phyloP scores from a whole-genome alignment of 352 stramenopile genomes.

The Globisporangium nunn region DNA sequence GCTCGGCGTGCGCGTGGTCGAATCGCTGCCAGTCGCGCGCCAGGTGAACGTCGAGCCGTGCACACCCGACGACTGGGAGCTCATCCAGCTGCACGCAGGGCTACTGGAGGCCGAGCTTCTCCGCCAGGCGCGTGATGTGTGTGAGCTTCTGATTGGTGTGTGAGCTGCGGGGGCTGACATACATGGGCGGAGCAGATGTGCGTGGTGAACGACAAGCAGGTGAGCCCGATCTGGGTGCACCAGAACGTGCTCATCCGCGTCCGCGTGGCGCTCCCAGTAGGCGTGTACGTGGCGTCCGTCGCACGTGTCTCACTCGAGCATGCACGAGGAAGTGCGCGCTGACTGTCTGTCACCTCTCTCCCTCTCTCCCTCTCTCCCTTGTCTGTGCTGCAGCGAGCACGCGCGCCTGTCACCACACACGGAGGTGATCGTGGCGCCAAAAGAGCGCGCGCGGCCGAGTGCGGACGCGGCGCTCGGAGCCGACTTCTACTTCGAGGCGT shows the following conservation, averaged over 20 bases:
- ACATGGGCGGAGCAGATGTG: constrained; percentile 43
- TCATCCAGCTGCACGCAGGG: constrained; percentile 84
- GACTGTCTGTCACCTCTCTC: not conserved
- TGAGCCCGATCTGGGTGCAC: constrained; percentile 78
- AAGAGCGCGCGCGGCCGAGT: constrained; percentile 37
- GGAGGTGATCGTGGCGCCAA: constrained; percentile 71
- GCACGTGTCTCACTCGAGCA: constrained; percentile 2
- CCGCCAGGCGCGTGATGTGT: constrained; percentile 44
- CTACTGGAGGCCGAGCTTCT: constrained; percentile 79
- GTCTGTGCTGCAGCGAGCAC: constrained; percentile 36
- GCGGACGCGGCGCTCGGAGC: constrained; percentile 24
- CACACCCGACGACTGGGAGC: constrained; percentile 85
- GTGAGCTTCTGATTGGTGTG: not conserved
- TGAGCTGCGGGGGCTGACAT: not conserved
- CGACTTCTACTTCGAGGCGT: constrained; percentile 60
- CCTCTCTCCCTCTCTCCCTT: not conserved
- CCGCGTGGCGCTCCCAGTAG: constrained; percentile 40
- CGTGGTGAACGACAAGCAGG: constrained; percentile 82
- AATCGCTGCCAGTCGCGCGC: constrained; percentile 51
- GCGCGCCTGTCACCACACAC: constrained; percentile 61
- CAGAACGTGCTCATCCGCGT: constrained; percentile 73
- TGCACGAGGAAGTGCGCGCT: not conserved
- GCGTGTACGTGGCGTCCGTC: constrained; percentile 32
- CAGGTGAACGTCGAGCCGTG: constrained; percentile 82
- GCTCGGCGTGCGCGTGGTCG: constrained; percentile 69